Conservation (phyloP, 2,329 filamentous ascomycete genomes). For the Fusarium fujikuroi region DNA sequence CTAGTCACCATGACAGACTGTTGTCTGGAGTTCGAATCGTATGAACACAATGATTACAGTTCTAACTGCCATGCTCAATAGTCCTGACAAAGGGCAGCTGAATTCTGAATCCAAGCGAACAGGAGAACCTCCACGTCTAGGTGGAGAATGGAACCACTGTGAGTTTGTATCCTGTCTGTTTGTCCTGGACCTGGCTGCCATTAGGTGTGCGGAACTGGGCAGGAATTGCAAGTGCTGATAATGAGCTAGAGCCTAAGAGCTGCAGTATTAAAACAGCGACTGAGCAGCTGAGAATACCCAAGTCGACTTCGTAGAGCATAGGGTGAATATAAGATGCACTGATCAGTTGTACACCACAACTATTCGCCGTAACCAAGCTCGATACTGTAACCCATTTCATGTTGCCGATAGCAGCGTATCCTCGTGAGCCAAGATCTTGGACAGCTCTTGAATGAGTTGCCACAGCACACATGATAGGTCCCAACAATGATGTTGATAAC, state of each 20-base stretch:
- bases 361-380: neutral
- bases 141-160: conserved; percentile 32
- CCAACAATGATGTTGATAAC: neutral
- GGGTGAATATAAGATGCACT: neutral
- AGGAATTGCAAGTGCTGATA: neutral
- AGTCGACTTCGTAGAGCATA: neutral
- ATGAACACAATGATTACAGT: neutral
- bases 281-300: neutral
- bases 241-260: neutral
- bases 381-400: neutral
- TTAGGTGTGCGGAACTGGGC: neutral
- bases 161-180: conserved; percentile 1
- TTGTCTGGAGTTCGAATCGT: neutral
- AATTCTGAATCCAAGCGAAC: conserved; percentile 2
- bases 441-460: neutral
- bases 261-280: neutral
- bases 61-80: conserved; percentile 21
- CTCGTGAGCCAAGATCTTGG: neutral
- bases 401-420: neutral
- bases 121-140: conserved; percentile 22
- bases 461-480: neutral
- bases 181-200: neutral
- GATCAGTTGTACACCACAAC: neutral
- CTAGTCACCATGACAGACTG: neutral
- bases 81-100: conserved; percentile 27